These are phyloP conservation scores for Bertia moriformis DNA, from an alignment of 2,329 filamentous ascomycete species.

Conservation along the genomic window DNA sequence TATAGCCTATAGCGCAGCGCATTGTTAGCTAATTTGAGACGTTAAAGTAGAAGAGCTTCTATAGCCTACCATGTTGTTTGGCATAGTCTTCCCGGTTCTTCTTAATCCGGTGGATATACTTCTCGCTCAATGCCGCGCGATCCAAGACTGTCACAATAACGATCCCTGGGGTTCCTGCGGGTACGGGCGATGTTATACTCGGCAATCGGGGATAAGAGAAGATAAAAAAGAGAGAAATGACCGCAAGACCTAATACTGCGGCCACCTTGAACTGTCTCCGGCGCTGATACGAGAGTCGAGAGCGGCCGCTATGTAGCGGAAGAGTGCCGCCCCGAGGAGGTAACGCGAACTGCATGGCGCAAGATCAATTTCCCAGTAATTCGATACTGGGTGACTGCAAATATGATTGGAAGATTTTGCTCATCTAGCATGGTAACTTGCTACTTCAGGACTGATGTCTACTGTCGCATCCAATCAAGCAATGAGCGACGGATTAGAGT, in stretches of 20 bases:
- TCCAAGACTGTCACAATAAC: conserved; percentile 83
- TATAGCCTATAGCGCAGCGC: conserved; percentile 73
- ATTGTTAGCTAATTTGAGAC: neutral
- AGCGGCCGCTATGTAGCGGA: neutral
- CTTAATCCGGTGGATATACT: conserved; percentile 60
- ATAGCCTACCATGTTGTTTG: conserved; percentile 61
- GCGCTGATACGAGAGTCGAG: neutral
- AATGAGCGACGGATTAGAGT: neutral
- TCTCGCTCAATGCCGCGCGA: conserved; percentile 42
- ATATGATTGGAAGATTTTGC: neutral
- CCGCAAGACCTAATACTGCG: neutral
- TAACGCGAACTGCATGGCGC: neutral
- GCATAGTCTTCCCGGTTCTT: conserved; percentile 79
- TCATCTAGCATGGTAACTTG: neutral
- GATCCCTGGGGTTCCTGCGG: conserved; percentile 14
- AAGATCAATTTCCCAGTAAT: neutral
- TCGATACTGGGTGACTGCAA: neutral
- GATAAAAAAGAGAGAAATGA: neutral
- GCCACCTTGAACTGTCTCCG: neutral
- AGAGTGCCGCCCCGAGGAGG: neutral
- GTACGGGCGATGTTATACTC: neutral
- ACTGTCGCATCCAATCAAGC: neutral
- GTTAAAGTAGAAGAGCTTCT: neutral
- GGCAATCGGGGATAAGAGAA: neutral
- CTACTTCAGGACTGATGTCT: too few species aligned